A percentile compares a stretch with the other conserved stretches of the same genome.
Conservation (phyloP, 2,329 filamentous ascomycete species). For the Phyllosticta citribraziliensis region DNA sequence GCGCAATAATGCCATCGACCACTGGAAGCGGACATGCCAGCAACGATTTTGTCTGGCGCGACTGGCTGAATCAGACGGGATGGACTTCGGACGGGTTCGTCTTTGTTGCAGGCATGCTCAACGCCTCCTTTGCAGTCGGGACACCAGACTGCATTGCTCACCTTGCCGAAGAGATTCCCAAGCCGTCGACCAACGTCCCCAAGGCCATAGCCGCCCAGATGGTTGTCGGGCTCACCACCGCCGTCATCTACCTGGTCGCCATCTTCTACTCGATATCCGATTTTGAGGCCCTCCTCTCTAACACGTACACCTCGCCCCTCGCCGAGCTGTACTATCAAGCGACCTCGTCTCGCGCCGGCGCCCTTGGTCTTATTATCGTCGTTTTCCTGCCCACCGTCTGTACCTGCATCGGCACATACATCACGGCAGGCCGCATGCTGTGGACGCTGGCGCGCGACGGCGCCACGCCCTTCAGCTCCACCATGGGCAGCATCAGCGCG, state of each 20-base stretch:
- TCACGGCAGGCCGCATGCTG: conserved; percentile 52
- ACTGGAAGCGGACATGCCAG: conserved; percentile 34
- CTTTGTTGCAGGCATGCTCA: conserved; percentile 56
- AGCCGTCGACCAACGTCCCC: conserved; percentile 29
- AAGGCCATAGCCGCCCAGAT: conserved; percentile 31
- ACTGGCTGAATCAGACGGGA: conserved; percentile 38
- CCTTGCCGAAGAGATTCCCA: conserved; percentile 41
- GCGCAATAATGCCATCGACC: conserved; percentile 43
- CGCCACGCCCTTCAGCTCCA: conserved; percentile 44
- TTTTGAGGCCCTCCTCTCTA: conserved; percentile 43
- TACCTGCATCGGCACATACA: conserved; percentile 46
- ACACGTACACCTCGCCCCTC: conserved; percentile 48
- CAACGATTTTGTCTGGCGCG: conserved; percentile 34
- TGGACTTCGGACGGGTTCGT: conserved; percentile 48
- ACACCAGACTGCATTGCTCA: conserved; percentile 56
- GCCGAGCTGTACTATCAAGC: conserved; percentile 53
- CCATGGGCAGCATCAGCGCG: conserved; percentile 38
- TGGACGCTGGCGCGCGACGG: conserved; percentile 53
- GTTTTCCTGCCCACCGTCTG: conserved; percentile 44
- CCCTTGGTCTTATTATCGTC: conserved; percentile 39
- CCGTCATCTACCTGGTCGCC: conserved; percentile 28
- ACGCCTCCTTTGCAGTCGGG: conserved; percentile 60
- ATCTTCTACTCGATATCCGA: conserved; percentile 50
- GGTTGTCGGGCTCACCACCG: conserved; percentile 26
- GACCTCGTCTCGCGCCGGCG: conserved; percentile 30